Evolutionary conservation across 371 early-diverging fungal species (phyloP).

Genomic region (Dinochytrium kinnereticum): DNA sequence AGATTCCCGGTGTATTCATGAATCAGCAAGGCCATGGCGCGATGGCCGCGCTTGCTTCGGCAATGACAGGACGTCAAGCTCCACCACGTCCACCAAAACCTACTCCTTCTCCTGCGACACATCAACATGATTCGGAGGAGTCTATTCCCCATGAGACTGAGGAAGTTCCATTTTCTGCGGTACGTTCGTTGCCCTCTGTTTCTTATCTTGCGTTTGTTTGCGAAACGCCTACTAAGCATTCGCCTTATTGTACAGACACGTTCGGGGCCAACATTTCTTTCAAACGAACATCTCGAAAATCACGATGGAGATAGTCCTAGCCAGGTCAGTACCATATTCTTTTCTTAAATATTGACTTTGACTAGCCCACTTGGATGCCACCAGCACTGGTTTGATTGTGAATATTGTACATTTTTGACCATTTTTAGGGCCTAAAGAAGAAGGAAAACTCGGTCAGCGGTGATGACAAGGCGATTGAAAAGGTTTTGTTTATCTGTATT

Average conservation of each 20-base stretch:
- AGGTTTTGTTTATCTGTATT: constrained; percentile 28
- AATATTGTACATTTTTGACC: too few relatives aligned
- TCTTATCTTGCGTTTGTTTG: too few relatives aligned
- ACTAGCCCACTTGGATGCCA: not conserved
- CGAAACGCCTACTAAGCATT: not conserved
- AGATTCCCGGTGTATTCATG: constrained; percentile 50
- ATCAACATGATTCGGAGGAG: constrained; percentile 3
- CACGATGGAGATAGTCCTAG: not conserved
- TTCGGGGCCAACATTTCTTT: not conserved
- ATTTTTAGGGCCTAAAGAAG: constrained; percentile 25
- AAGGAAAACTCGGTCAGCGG: constrained; percentile 49
- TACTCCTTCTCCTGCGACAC: not conserved
- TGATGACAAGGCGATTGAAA: constrained; percentile 58
- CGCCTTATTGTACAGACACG: not conserved
- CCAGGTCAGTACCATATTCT: not conserved
- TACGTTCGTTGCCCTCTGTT: too few relatives aligned
- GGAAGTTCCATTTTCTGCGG: not conserved
- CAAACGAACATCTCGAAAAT: not conserved
- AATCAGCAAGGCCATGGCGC: constrained; percentile 43
- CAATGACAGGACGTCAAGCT: constrained; percentile 31
- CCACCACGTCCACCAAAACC: constrained; percentile 28
- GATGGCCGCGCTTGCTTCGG: constrained; percentile 48
- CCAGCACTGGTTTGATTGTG: not conserved
- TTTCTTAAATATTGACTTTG: not conserved
- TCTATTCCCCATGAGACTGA: not conserved